Evolutionary conservation across 768 basidiomycete genomes (phyloP), one percentile per base, ranked within the genome.

Genomic region (Rhizopogon roseolus): DNA sequence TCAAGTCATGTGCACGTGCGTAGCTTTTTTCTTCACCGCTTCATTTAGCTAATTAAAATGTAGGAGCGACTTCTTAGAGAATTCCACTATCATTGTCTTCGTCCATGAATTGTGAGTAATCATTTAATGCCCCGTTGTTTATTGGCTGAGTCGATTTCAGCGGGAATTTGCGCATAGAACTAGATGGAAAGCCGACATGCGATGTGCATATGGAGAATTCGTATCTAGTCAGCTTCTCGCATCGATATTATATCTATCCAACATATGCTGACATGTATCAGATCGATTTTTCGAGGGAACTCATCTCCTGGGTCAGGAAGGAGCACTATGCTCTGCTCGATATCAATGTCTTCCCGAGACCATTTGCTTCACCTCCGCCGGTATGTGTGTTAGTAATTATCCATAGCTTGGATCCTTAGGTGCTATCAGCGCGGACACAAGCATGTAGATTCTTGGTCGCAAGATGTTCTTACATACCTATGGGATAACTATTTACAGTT

Each of bases 401-500:
- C 14, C 8, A 9, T 48, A 10, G 19, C 16, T 22, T 25, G 16
- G 34, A 48, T 34, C 17, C 34, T 6, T 36, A 16, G 2, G 19
- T 13, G 5, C 46, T 36, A 19, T 25, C 14, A 48, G 46, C 34
- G 46, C 46, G 34, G 34, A 14, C 46, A 48, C 46, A 48, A 48
- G 16, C 46, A 36, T 34, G 46, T 48, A 16, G 46, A 48, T 5
- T 48, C 46, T 9, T 48, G 46, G 46, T 25, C 76, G 7, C 76
- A 68, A 45, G 82, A 88, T 28, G 71, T 95, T 22, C 66, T 96
- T 54, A 76, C 78, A 4, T 96, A 98, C 66, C 68, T 98, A 10
- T 99, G 97, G 97, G 96, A 98, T 68, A 96, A 98, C 63, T 95
- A 94, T 63, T 76, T 98, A 57, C 84, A 89, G 95, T 97, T 61